Percentiles rank a stretch among this genome's conserved stretches.
Evolutionary conservation across 139 green algal species (phyloP).

Genomic region (Parachlorella kessleri): DNA sequence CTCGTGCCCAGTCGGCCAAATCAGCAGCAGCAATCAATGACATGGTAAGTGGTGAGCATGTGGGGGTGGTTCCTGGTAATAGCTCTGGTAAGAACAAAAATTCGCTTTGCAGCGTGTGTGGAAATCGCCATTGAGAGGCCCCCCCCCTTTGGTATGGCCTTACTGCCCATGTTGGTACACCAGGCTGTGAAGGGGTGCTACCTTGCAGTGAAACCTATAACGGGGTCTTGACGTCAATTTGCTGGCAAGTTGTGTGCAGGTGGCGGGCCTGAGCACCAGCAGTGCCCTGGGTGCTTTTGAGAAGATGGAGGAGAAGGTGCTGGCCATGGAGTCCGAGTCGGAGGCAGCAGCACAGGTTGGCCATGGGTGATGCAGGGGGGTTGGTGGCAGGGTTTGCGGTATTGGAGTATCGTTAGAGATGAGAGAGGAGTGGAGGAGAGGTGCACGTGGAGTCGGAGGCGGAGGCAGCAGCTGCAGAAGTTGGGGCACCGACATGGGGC

Average conservation of each 20-base stretch:
- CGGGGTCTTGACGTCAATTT: no score
- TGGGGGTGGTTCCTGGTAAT: no score
- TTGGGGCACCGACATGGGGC: neutral
- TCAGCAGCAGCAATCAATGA: slow-evolving; percentile 62
- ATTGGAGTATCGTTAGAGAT: no score
- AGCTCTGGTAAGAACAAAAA: no score
- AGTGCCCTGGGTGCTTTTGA: slow-evolving; percentile 93
- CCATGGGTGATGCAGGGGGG: neutral
- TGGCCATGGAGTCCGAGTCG: slow-evolving; percentile 91
- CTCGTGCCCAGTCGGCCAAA: slow-evolving; percentile 90
- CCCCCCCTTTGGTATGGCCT: no score
- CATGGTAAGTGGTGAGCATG: slow-evolving; percentile 39
- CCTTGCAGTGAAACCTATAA: no score
- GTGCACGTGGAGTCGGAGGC: no score
- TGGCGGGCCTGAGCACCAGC: slow-evolving; percentile 81
- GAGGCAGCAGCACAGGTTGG: slow-evolving; percentile 80
- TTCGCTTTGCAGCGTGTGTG: neutral
- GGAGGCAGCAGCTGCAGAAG: no score
- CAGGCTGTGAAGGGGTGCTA: no score
- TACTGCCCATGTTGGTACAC: no score
- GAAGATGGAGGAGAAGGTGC: slow-evolving; percentile 99
- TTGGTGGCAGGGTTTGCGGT: neutral
- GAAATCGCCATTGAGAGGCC: neutral
- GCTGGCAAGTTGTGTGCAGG: no score
- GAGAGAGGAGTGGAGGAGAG: no score